Evolutionary conservation across 805 yeast species (phyloP).

Genomic region (Scheffersomyces coipomensis): DNA sequence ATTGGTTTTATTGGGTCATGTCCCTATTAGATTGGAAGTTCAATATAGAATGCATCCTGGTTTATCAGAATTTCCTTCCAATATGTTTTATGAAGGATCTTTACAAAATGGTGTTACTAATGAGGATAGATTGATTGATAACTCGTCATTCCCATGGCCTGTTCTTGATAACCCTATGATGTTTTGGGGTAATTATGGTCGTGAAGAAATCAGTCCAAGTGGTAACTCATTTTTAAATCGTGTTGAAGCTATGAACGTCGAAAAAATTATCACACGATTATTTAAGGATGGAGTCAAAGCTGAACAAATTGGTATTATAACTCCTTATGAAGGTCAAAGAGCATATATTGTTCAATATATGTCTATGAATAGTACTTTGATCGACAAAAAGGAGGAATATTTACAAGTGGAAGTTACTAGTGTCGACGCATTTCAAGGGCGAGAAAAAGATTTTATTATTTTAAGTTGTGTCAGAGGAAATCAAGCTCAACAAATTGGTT

Average conservation of each 20-base stretch:
- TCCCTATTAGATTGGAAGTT: conserved; percentile 82
- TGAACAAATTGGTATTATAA: conserved; percentile 83
- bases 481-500: conserved; percentile 39
- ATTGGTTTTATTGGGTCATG: conserved; percentile 74
- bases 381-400: conserved; percentile 57
- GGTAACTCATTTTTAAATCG: conserved; percentile 84
- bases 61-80: conserved; percentile 82
- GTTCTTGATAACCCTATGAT: conserved; percentile 83
- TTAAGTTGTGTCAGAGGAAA: conserved; percentile 46
- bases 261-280: conserved; percentile 67
- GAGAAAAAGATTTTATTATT: conserved; percentile 44
- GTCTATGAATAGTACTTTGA: conserved; percentile 64
- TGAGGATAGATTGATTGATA: conserved; percentile 57
- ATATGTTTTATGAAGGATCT: conserved; percentile 89
- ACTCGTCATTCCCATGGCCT: conserved; percentile 88
- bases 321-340: conserved; percentile 94
- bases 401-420: conserved; percentile 75
- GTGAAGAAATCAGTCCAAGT: conserved; percentile 79
- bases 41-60: conserved; percentile 96
- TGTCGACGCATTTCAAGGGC: conserved; percentile 44
- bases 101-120: conserved; percentile 88
- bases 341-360: conserved; percentile 77
- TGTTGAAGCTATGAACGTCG: conserved; percentile 87
- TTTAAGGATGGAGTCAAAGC: conserved; percentile 79
- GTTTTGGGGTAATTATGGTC: conserved; percentile 90